Conservation (phyloP, 2,329 filamentous ascomycete species). For the Cladosporium austrohemisphaericum region DNA sequence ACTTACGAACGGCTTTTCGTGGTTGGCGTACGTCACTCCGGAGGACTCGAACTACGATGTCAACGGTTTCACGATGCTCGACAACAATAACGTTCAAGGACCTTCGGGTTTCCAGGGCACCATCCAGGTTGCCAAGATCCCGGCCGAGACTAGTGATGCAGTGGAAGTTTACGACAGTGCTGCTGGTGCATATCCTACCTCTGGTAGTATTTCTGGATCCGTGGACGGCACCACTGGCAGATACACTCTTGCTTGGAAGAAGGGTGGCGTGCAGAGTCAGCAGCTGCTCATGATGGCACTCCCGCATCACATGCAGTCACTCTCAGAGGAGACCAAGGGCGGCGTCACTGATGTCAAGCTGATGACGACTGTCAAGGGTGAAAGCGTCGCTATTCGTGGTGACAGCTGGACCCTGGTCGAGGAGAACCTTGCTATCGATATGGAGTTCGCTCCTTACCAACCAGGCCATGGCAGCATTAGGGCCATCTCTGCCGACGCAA, state of each 20-base stretch:
- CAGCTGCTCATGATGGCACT: conserved; percentile 80
- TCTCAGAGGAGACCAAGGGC: conserved; percentile 56
- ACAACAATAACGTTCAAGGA: conserved; percentile 63
- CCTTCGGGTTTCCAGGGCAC: conserved; percentile 67
- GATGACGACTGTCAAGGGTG: conserved; percentile 80
- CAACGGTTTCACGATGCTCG: conserved; percentile 61
- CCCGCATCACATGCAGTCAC: conserved; percentile 78
- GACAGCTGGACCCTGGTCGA: conserved; percentile 78
- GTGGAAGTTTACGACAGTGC: conserved; percentile 72
- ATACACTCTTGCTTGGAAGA: conserved; percentile 72
- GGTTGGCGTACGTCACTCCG: conserved; percentile 74
- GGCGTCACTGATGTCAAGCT: conserved; percentile 55
- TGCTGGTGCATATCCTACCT: conserved; percentile 69
- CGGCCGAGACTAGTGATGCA: conserved; percentile 46
- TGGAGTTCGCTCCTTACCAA: conserved; percentile 78
- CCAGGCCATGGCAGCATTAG: conserved; percentile 42
- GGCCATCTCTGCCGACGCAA: conserved; percentile 44
- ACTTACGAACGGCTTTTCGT: conserved; percentile 66
- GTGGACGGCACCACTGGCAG: conserved; percentile 57
- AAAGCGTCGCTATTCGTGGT: conserved; percentile 67
- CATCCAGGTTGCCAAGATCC: conserved; percentile 80
- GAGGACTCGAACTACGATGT: conserved; percentile 53
- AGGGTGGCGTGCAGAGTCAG: conserved; percentile 58
- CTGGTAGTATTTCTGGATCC: conserved; percentile 61
- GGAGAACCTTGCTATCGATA: conserved; percentile 62